These are phyloP conservation scores for Elymus sibiricus DNA, from an alignment of 176 grass and related monocot genomes.

Conservation along the genomic window DNA sequence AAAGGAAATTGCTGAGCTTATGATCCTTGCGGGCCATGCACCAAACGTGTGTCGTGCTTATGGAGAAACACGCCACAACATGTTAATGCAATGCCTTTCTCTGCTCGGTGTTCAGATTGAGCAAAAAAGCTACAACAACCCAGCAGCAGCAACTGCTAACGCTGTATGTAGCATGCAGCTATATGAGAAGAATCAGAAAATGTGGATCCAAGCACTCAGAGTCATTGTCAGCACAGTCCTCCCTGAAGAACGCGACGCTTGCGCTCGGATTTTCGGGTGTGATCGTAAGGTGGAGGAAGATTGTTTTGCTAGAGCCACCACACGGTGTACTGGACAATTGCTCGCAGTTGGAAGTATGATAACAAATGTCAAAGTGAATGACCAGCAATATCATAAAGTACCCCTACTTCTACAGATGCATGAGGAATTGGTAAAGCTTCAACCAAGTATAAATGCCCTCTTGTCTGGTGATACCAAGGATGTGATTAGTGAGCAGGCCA, in stretches of 20 bases:
- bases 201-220: conserved; percentile 25
- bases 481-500: neutral
- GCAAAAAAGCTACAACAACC: neutral
- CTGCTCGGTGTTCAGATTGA: neutral
- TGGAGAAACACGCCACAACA: conserved; percentile 4
- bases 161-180: neutral
- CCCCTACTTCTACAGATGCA: conserved; percentile 17
- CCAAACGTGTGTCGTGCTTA: conserved; percentile 2
- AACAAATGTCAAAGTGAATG: neutral
- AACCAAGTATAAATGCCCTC: neutral
- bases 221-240: neutral
- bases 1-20: conserved; percentile 26
- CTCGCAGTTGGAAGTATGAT: neutral
- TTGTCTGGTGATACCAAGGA: conserved; percentile 1
- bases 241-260: neutral
- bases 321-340: neutral
- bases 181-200: neutral
- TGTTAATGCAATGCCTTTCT: conserved; percentile 13
- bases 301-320: neutral
- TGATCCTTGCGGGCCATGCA: conserved; percentile 18
- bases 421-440: conserved; percentile 6
- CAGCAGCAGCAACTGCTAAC: neutral
- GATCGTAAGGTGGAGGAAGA: neutral
- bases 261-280: neutral
- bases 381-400: neutral